Evolutionary conservation across 805 yeast genomes (phyloP).

Genomic region (Ogataea thermomethanolica): DNA sequence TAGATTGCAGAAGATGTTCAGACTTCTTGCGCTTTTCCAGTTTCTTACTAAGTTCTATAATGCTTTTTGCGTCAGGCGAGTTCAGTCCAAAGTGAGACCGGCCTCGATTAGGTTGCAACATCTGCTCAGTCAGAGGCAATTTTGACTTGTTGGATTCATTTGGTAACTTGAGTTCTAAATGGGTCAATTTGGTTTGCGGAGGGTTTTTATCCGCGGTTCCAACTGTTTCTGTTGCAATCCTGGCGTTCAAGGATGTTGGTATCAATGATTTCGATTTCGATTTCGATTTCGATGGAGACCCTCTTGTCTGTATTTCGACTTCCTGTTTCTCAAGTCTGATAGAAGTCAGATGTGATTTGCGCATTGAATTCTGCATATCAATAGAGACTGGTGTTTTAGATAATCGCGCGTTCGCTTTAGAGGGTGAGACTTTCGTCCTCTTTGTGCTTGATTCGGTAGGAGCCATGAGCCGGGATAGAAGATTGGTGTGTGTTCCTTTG

Average conservation of each 20-base stretch:
- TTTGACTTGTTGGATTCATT: constrained; percentile 4
- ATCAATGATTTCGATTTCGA: background rate
- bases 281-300: constrained; percentile 7
- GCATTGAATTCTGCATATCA: constrained; percentile 4
- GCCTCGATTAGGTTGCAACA: constrained; percentile 17
- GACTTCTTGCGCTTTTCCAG: constrained; percentile 20
- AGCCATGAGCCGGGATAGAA: constrained; percentile 23
- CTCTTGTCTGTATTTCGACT: background rate
- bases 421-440: constrained; percentile 14
- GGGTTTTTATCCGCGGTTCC: constrained; percentile 2
- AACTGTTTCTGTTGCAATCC: constrained; percentile 12
- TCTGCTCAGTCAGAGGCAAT: constrained; percentile 28
- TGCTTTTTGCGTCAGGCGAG: constrained; percentile 16
- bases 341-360: constrained; percentile 9
- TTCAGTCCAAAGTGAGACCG: constrained; percentile 8
- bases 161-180: constrained; percentile 8
- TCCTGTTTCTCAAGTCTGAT: constrained; percentile 10
- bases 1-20: constrained; percentile 13
- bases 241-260: constrained; percentile 14
- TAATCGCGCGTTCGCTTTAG: constrained; percentile 2
- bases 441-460: constrained; percentile 27
- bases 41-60: constrained; percentile 20
- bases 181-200: constrained; percentile 9
- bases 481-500: constrained; percentile 5
- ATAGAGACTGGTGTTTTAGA: constrained; percentile 13